A percentile compares a stretch with the other conserved stretches of the same genome.
These are phyloP conservation scores for Talaromyces rugulosus DNA, from an alignment of 2,329 filamentous ascomycete genomes.

Conservation along the genomic window DNA sequence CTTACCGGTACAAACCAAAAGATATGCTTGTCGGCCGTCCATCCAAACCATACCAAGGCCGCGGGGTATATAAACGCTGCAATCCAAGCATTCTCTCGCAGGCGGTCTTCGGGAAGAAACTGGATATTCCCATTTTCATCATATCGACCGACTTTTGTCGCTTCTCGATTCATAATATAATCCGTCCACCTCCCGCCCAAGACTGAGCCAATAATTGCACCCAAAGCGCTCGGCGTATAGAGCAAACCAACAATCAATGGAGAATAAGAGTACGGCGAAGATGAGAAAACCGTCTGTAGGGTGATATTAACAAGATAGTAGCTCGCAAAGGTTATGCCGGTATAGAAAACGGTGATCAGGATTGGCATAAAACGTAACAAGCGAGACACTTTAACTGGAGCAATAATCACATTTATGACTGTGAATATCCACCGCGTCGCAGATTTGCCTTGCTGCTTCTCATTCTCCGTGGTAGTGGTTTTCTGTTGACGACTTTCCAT, in stretches of 20 bases:
- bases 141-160: slow-evolving; percentile 64
- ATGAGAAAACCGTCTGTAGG: slow-evolving; percentile 65
- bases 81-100: slow-evolving; percentile 77
- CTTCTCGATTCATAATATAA: slow-evolving; percentile 74
- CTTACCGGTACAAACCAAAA: slow-evolving; percentile 57
- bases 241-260: slow-evolving; percentile 68
- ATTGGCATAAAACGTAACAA: slow-evolving; percentile 68
- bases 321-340: slow-evolving; percentile 68
- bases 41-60: slow-evolving; percentile 72
- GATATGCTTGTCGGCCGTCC: slow-evolving; percentile 61
- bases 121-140: slow-evolving; percentile 64
- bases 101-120: slow-evolving; percentile 72
- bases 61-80: slow-evolving; percentile 66
- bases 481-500: not conserved
- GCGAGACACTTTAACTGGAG: not conserved
- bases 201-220: slow-evolving; percentile 65
- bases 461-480: not conserved
- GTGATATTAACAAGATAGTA: slow-evolving; percentile 76
- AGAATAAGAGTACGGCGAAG: slow-evolving; percentile 62
- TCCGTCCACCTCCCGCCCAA: slow-evolving; percentile 76
- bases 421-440: not conserved
- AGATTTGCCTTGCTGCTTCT: not conserved
- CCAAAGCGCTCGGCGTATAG: slow-evolving; percentile 69
- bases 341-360: slow-evolving; percentile 67
- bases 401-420: not conserved